A percentile compares a stretch with the other conserved stretches of the same genome.
Evolutionary conservation across 108 stramenopile genomes (phyloP).

Genomic region (Aurantiochytrium sp.): DNA sequence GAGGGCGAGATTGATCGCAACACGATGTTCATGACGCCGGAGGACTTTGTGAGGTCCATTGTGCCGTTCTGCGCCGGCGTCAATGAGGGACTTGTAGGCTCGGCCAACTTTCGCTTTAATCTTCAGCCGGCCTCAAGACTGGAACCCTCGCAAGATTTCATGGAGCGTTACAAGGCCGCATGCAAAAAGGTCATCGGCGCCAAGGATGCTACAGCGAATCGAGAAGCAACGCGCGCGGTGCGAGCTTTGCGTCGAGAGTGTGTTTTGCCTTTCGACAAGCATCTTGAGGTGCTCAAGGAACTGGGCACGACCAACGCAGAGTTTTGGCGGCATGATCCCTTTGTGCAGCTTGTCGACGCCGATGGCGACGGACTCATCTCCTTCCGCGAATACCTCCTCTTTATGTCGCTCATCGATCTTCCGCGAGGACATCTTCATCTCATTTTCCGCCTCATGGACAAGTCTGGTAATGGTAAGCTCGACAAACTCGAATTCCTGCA

Average conservation of each 20-base stretch:
- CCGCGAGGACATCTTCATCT: neutral
- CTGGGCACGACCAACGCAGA: neutral
- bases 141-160: neutral
- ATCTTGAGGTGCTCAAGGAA: neutral
- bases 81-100: neutral
- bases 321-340: neutral
- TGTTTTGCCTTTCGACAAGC: neutral
- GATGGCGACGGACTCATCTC: slow-evolving; percentile 1
- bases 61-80: neutral
- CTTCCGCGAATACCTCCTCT: neutral
- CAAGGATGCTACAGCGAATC: too few relatives aligned
- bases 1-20: neutral
- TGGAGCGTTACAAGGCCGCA: neutral
- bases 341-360: neutral
- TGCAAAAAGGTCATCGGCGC: neutral
- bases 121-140: neutral
- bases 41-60: slow-evolving; percentile 6
- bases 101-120: neutral
- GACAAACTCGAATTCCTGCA: neutral
- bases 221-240: neutral
- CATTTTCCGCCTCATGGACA: slow-evolving; percentile 6
- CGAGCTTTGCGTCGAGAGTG: neutral
- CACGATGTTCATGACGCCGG: neutral
- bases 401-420: neutral
- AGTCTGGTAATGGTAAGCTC: neutral